Evolutionary conservation across 805 yeast genomes (phyloP).

Genomic region (Candida verbasci): DNA sequence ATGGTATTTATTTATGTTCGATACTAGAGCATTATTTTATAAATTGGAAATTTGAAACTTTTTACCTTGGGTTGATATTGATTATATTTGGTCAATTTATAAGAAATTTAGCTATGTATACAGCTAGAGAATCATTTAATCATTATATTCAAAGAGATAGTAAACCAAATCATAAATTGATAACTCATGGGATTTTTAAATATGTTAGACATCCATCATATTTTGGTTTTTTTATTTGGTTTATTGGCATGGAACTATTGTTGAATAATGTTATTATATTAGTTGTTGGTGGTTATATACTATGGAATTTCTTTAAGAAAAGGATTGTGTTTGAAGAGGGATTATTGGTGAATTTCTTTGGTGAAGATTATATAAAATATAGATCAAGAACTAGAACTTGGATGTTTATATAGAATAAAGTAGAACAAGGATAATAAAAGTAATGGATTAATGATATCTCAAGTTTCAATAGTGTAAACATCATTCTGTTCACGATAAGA

Average conservation of each 20-base stretch:
- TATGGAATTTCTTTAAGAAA: constrained; percentile 63
- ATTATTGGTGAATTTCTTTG: constrained; percentile 64
- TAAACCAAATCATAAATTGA: constrained; percentile 54
- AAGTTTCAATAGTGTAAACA: no score
- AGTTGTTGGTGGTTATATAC: constrained; percentile 47
- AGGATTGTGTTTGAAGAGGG: constrained; percentile 74
- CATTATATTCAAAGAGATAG: constrained; percentile 64
- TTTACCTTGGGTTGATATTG: constrained; percentile 44
- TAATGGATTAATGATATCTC: no score
- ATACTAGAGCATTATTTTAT: constrained; percentile 13
- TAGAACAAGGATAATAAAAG: no score
- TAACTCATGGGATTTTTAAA: constrained; percentile 70
- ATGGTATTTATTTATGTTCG: constrained; percentile 17
- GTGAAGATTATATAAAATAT: constrained; percentile 57
- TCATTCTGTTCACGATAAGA: no score
- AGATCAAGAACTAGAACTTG: constrained; percentile 45
- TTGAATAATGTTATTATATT: constrained; percentile 63
- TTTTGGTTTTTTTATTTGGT: constrained; percentile 92
- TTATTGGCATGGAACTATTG: constrained; percentile 74
- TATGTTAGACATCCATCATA: constrained; percentile 83
- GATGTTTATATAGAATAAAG: constrained; percentile 47
- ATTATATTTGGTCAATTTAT: constrained; percentile 59
- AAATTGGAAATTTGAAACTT: not conserved
- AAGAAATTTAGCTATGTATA: constrained; percentile 78
- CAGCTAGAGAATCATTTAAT: constrained; percentile 82